Evolutionary conservation across 495 filamentous ascomycete genomes (phyloP), one percentile per base, ranked within the genome.

Genomic region (Evernia prunastri): DNA sequence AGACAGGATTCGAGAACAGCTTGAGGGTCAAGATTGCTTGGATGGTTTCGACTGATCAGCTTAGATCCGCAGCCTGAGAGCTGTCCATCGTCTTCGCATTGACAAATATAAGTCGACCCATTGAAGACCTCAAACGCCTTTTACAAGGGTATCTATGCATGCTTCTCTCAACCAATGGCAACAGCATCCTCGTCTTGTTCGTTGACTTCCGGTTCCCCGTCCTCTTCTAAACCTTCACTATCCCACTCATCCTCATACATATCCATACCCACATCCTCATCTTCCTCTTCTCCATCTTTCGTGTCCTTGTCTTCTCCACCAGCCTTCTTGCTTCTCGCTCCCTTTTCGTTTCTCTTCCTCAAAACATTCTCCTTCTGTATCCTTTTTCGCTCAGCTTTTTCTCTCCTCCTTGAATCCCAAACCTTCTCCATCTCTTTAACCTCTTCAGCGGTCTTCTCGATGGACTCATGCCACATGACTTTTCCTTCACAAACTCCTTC

Each of bases 381-480:
- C 76, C 83, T 84, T 79, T 96, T 96, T 75, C 81, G 88, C 76
- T 93, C 89, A 25, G 94, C 85, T 71, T 97, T 97, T 62, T 86
- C 92, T 73, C 79, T 89, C 67, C 91, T 81, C 67, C 83, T 82
- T 59, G 92, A 91, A 75, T 92, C 96, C 91, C 94, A 96, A 69
- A 82, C 82, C 77, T 85, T 78, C 68, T 97, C 91, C 69, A 96
- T 73, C 60, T 85, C 81, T 72, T 84, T 83, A 51, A 90, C 76
- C 71, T 97, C 94, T 43, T 84, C 79, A 67, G 83, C 84, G 2
- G 87, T 86, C 80, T 97, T 99, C 69, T 82, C 81, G 61, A 96
- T 82, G 69, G 87, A 94, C 70, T 96, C 91, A 76, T 99, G 95
- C 94, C 95, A 97, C 88, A 99, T 89, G 40, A 96, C 82, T 76